Base-by-base conservation (phyloP, 257 asterid species). In the Catharanthus roseus region DNA sequence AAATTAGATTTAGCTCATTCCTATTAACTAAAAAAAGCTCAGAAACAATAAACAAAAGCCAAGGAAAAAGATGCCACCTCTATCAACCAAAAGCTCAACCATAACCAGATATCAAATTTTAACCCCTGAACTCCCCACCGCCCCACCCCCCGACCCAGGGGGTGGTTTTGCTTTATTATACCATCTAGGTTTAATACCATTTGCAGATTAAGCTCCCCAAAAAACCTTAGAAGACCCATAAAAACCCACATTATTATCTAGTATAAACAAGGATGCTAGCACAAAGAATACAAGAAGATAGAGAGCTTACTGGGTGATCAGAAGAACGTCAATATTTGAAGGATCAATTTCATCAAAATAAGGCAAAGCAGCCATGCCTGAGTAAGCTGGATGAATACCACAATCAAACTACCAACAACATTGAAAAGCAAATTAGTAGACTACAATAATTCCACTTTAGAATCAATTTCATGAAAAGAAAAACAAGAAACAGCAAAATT, bases 321-420 rank as follows among this genome's bases (percentile, higher is more conserved):
- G 96, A 80, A 95, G 97, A 76, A 95, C 90, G 73, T 95, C 99
- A 66, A 95, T 85, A 16, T 41, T 77, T 15, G 97, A 86, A 72
- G 96, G 96, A 60, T 95, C 97, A 69, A 95, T 95, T 77, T 95
- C 97, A 71, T 95, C 99, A 53, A 95, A 95, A 78, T 88, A 95
- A 19, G 99, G 99, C 88, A 95, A 82, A 7, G 97, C 99, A 68
- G 99, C 87, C 95, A 95, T 91, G 71, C 99, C 99, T 1, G 97
- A 85, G 81, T 85, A 88, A 75, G 87, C 99, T 9, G 97, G 99
- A 77, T 95, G 99, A 80, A 95, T 95, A 41, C 99, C 97, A 72
- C 99, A 89, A 75, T 95, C 99, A 68, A 95, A 95, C 97, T 95
- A 76, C 77, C 76, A 76, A 33, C 53, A 47, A 47, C 49, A 42